Evolutionary conservation across 192 early-diverging fungal genomes (phyloP).

Genomic region (Backusella australiensis): DNA sequence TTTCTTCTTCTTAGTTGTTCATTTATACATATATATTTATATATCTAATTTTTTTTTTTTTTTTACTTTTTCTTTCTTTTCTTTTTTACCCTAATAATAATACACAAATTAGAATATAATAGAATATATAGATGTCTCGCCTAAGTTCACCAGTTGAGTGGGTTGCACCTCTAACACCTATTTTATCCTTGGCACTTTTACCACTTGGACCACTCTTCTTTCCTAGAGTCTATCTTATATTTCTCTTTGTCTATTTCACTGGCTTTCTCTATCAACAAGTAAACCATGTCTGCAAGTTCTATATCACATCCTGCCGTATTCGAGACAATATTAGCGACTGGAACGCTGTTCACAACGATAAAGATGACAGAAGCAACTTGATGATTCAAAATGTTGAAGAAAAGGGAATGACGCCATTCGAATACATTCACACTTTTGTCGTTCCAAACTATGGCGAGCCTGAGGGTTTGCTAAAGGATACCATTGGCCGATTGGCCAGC

Average conservation of each 20-base stretch:
- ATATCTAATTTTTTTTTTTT: neutral
- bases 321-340: conserved; percentile 39
- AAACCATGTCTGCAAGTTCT: conserved; percentile 52
- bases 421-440: conserved; percentile 61
- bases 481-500: conserved; percentile 61
- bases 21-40: neutral
- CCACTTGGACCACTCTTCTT: conserved; percentile 45
- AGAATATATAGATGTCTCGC: conserved; percentile 10
- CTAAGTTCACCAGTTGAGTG: conserved; percentile 38
- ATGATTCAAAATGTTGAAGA: conserved; percentile 11
- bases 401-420: neutral
- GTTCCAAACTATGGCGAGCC: conserved; percentile 74
- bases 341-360: conserved; percentile 16
- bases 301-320: conserved; percentile 38
- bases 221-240: conserved; percentile 39
- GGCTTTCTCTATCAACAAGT: conserved; percentile 42
- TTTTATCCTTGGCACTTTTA: conserved; percentile 36
- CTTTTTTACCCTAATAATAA: neutral
- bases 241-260: conserved; percentile 44
- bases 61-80: neutral
- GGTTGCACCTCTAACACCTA: conserved; percentile 40
- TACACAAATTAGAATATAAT: neutral
- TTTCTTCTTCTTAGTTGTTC: neutral
- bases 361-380: neutral
- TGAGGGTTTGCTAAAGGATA: conserved; percentile 65